phyloP scores from a whole-genome alignment of 306 rosid genomes.

The Neltuma alba region DNA sequence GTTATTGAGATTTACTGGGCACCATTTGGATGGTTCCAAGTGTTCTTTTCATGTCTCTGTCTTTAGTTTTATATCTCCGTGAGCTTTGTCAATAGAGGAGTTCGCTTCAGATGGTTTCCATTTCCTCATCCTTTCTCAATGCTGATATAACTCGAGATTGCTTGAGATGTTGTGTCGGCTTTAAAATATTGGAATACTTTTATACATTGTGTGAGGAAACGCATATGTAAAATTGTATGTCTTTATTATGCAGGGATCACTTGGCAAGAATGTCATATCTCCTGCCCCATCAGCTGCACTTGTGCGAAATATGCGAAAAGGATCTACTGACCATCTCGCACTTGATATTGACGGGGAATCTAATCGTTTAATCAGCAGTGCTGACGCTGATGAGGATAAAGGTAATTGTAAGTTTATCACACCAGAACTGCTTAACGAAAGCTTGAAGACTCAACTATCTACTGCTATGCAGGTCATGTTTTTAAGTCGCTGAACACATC shows the following conservation, averaged over 20 bases:
- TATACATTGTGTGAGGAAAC: conserved; percentile 19
- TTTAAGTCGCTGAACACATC: conserved; percentile 90
- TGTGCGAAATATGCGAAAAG: conserved; percentile 77
- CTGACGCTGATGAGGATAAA: conserved; percentile 80
- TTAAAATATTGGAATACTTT: conserved; percentile 21
- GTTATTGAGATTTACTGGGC: conserved; percentile 7
- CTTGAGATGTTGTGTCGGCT: conserved; percentile 14
- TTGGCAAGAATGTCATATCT: conserved; percentile 61
- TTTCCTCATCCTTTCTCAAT: background rate
- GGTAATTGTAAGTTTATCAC: conserved; percentile 50
- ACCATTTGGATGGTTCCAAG: conserved; percentile 6
- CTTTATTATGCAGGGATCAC: conserved; percentile 60
- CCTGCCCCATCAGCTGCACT: conserved; percentile 70
- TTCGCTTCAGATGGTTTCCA: background rate
- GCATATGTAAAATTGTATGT: conserved; percentile 31
- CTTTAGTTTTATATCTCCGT: background rate
- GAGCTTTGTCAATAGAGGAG: background rate
- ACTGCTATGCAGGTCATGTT: conserved; percentile 71
- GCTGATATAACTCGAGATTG: conserved; percentile 23
- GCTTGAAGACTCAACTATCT: conserved; percentile 14
- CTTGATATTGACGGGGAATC: conserved; percentile 76
- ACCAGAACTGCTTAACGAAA: conserved; percentile 17
- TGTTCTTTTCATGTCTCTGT: background rate
- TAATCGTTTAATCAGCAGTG: conserved; percentile 54
- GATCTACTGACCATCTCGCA: conserved; percentile 84